Base-by-base conservation (phyloP, 2,329 filamentous ascomycete species). In the Dothideomycetidae sp. region DNA sequence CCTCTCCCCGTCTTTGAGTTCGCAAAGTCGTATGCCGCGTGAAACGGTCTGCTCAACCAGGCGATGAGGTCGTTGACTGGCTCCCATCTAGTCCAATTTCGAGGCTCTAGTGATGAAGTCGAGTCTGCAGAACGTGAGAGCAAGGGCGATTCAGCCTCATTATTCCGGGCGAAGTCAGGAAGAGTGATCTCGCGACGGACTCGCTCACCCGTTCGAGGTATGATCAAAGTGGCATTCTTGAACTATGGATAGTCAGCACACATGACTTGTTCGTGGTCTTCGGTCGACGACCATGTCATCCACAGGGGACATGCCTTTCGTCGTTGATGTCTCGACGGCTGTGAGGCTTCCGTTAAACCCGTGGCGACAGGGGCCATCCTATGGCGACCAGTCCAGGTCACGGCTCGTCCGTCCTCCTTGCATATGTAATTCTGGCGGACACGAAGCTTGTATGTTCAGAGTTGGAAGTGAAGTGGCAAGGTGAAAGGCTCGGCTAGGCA, bases 161-260 rank as follows among this genome's bases (percentile, higher is more conserved):
- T 13, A 28, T 42, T 23, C 13, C 39, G 30, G 12, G 37, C 40
- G 4, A 45, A 12, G 3, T 19, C 39, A 3, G 40, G 78, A 17
- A 93, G 66, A 14, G 79, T 88, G 49, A 93, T 84, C 44, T 78
- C 71, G 44, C 81, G 80, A 52, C 76, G 79, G 32, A 84, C 72
- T 45, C 85, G 81, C 58, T 93, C 81, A 50, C 88, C 86, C 2
- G 85, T 94, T 42, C 71, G 68, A 5, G 88, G 85, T 38, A 93
- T 71, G 48, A 96, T 80, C 56, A 92, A 85, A 31, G 83, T 90
- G 46, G 82, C 82, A 33, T 43, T 42, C 23, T 40, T 37, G 5
- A 44, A 37, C 40, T 44, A 12, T 10, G 1, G n/a, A 13, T 3
- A 5, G 10, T 36, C 16, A 40, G 28, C 11, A 31, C 16, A 19